Evolutionary conservation across 2,329 filamentous ascomycete genomes (phyloP), one percentile per base, ranked within the genome.

Genomic region (Diaporthe citrichinensis): DNA sequence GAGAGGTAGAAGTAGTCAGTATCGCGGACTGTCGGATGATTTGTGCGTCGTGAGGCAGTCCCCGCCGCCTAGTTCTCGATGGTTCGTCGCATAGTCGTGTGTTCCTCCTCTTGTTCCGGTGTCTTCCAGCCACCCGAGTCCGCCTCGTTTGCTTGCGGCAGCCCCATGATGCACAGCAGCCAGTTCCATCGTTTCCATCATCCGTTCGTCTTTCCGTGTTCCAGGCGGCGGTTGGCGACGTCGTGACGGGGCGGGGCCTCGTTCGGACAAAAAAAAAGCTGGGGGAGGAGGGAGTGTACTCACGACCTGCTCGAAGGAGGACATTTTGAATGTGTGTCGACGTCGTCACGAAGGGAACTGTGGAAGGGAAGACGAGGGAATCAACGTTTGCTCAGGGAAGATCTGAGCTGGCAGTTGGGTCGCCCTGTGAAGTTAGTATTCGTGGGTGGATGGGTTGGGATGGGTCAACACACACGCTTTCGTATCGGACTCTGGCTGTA

Each of bases 271-370:
- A 57, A 28, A 28, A 36, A 34, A 34, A 23, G 44, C 20, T 34
- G 57, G 49, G 71, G 75, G 76, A 77, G 72, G 77, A 69, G 75
- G 76, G 76, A 78, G 73, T 74, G 78, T 83, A 93, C 91, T 92
- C 88, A 93, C 92, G 89, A 92, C 91, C 86, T 87, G 85, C 89
- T 93, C 92, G 87, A 93, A 82, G 74, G 81, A 80, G 78, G 81
- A 82, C 81, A 82, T 82, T 78, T 78, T 82, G 62, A 46, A 78
- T 76, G 77, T 80, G 65, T 69, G 34, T 69, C 65, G 65, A 69
- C 79, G 77, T 77, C 77, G 77, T 78, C 78, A 78, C 78, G 69
- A 76, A 78, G 76, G 74, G 74, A 74, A 75, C 74, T 57, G 71
- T 31, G 51, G 78, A 76, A 77, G 77, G 78, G 78, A 73, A 79